phyloP scores from a whole-genome alignment of 176 grass and related monocot species.

The Aechmea fasciata region DNA sequence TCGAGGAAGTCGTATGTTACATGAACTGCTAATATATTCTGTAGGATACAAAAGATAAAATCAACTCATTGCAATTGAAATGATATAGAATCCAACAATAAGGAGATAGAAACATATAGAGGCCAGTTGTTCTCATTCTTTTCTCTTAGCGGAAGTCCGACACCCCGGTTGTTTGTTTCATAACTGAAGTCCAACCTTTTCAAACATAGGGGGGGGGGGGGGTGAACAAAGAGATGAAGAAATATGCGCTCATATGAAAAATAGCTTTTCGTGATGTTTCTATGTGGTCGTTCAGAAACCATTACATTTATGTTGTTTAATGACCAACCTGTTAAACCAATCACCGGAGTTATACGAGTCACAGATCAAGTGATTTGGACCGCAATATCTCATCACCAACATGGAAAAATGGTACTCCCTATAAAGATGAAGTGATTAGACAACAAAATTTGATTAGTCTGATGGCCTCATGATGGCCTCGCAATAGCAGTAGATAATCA shows the following conservation, averaged over 20 bases:
- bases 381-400: constrained; percentile 85
- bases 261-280: background rate
- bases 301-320: background rate
- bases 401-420: constrained; percentile 98
- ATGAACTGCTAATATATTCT: too few relatives aligned
- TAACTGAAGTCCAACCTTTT: constrained; percentile 85
- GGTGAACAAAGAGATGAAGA: constrained; percentile 4
- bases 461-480: too few relatives aligned
- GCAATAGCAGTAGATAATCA: too few relatives aligned
- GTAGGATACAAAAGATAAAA: too few relatives aligned
- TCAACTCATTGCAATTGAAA: background rate
- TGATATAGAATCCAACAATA: background rate
- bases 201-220: constrained; percentile 22
- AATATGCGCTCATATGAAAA: background rate
- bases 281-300: background rate
- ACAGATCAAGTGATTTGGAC: constrained; percentile 91
- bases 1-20: too few relatives aligned
- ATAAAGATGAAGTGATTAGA: constrained; percentile 9
- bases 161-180: constrained; percentile 90
- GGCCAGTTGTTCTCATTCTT: constrained; percentile 83
- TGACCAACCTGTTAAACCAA: constrained; percentile 83
- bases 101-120: constrained; percentile 34
- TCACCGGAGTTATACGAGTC: constrained; percentile 95
- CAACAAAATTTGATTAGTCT: background rate
- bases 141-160: constrained; percentile 82